A percentile compares a stretch with the other conserved stretches of the same genome.
Evolutionary conservation across 352 stramenopile genomes (phyloP).

Genomic region (Aphanomyces cochlioides): DNA sequence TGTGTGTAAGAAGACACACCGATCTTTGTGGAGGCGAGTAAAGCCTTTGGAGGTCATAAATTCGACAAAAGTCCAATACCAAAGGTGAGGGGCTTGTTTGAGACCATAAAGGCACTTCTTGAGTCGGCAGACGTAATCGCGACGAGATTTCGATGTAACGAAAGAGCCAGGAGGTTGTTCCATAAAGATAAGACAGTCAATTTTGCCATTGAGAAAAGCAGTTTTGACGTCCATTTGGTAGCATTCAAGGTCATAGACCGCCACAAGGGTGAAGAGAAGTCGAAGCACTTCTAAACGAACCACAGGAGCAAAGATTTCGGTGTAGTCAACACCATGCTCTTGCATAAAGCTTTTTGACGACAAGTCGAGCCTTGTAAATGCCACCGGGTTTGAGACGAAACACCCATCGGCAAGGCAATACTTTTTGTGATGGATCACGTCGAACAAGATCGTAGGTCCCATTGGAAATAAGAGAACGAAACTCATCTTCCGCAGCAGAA

Average conservation of each 20-base stretch:
- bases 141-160: not conserved
- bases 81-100: not conserved
- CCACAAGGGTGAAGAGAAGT: not conserved
- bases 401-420: not conserved
- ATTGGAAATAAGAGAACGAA: not conserved
- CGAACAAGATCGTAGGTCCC: not conserved
- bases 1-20: not conserved
- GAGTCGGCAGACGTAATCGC: not conserved
- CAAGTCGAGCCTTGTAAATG: not conserved
- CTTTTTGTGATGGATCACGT: not conserved
- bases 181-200: not conserved
- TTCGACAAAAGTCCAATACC: not conserved
- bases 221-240: conserved; percentile 4
- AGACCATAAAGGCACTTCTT: not conserved
- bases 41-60: not conserved
- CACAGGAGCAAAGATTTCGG: not conserved
- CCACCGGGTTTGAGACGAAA: conserved; percentile 1
- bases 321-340: not conserved
- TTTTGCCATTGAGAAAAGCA: not conserved
- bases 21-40: conserved; percentile 3
- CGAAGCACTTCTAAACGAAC: not conserved
- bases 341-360: not conserved
- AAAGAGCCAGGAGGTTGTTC: not conserved
- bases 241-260: not conserved
- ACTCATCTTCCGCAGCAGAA: not conserved